These are phyloP conservation scores for Saccharomycopsis oosterbeekiorum DNA, from an alignment of 805 yeast genomes.

Conservation along the genomic window DNA sequence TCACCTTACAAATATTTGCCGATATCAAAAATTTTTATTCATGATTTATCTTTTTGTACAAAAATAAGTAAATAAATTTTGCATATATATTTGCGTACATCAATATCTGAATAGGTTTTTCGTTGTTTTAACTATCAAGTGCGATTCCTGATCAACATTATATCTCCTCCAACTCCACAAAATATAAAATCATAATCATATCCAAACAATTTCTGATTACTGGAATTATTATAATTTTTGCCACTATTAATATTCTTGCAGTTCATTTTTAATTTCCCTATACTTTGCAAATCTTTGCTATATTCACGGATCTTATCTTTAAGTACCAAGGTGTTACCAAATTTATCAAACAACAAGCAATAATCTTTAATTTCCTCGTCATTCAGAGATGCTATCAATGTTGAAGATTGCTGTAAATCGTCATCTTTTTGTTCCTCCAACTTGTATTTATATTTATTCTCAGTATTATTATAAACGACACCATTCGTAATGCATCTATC, in stretches of 20 bases:
- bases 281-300: neutral
- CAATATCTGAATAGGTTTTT: too few relatives aligned
- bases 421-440: neutral
- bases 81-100: neutral
- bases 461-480: neutral
- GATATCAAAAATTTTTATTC: too few relatives aligned
- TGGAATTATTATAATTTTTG: neutral
- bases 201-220: neutral
- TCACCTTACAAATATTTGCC: too few relatives aligned
- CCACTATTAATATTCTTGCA: neutral
- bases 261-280: neutral
- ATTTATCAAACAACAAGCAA: neutral
- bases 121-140: neutral
- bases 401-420: neutral
- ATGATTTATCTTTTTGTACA: too few relatives aligned
- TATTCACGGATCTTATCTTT: neutral
- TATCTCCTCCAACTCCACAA: neutral
- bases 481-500: neutral
- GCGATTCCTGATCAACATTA: neutral
- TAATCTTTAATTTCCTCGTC: neutral
- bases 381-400: neutral
- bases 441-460: neutral
- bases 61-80: too few relatives aligned
- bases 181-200: neutral
- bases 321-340: neutral